Evolutionary conservation across 768 basidiomycete species (phyloP), one percentile per base, ranked within the genome.

Genomic region (Leccinum obscurum): DNA sequence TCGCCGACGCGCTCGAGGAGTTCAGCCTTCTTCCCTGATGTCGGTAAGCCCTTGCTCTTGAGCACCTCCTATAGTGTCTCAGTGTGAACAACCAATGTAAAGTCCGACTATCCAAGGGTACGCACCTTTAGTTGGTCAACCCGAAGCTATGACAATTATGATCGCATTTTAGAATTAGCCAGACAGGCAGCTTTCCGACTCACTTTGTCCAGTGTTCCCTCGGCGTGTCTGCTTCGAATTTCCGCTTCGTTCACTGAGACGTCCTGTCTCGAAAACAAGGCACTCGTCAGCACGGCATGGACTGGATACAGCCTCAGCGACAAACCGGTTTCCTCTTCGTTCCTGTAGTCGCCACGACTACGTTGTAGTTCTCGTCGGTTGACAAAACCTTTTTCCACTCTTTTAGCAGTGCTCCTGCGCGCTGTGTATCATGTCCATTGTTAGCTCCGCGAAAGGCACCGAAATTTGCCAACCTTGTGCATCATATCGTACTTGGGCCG

Each of bases 91-190:
- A 34, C 13, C 48, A 30, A 52, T 24, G 37, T 2, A 10, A 10
- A 34, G 22, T 11, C 39, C 3, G 0, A 13, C 5, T 22, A 59
- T 44, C 35, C 37, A 24, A 13, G 20, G 51, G 49, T 63, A 48
- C 79, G 59, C 62, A 89, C 90, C 83, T 89, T 92, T 52, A 93
- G 78, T 67, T 91, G 88, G 72, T 89, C 88, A 62, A 91, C 87
- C 17, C 84, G 85, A 63, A 92, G 78, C 91, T 93, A 68, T 57
- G 63, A 59, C 24, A 34, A 57, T 59, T 7, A 63, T 60, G 15
- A 35, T 34, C n/a, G 9, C 22, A 55, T 44, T 17, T 64, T n/a
- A 68, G 55, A 62, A 51, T 51, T 13, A 17, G 35, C 13, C 7
- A 56, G 59, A 24, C 58, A 30, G 46, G 14, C 4, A 51, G 41